Conservation (phyloP, 2,329 filamentous ascomycete species). For the Microcyclospora pomicola region DNA sequence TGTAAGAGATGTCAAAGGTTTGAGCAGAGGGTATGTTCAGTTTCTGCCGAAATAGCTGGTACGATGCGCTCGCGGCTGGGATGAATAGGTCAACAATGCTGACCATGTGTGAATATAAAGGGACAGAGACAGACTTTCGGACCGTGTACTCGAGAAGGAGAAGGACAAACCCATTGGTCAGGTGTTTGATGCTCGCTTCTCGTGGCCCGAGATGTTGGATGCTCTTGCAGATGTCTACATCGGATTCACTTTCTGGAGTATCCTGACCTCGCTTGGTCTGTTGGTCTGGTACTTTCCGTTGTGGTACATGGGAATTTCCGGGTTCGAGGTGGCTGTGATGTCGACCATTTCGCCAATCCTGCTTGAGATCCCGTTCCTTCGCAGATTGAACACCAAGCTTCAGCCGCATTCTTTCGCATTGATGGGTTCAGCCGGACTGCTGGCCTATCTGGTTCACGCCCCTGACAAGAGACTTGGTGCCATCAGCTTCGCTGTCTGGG, state of each 20-base stretch:
- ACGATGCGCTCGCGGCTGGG: slow-evolving; percentile 31
- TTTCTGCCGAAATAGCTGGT: slow-evolving; percentile 76
- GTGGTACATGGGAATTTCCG: slow-evolving; percentile 98
- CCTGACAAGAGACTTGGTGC: slow-evolving; percentile 66
- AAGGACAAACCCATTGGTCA: slow-evolving; percentile 61
- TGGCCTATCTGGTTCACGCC: slow-evolving; percentile 61
- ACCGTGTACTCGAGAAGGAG: slow-evolving; percentile 24
- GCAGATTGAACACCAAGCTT: slow-evolving; percentile 51
- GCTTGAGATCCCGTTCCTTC: slow-evolving; percentile 56
- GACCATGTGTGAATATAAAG: slow-evolving; percentile 9
- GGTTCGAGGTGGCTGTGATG: slow-evolving; percentile 85
- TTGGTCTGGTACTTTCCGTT: slow-evolving; percentile 96
- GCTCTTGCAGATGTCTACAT: slow-evolving; percentile 71
- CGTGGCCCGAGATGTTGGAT: slow-evolving; percentile 61
- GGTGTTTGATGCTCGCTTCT: slow-evolving; percentile 58
- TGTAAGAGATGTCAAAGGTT: slow-evolving; percentile 75
- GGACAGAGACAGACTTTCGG: slow-evolving; percentile 16
- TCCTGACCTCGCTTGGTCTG: slow-evolving; percentile 76
- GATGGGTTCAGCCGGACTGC: slow-evolving; percentile 62
- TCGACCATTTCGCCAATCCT: slow-evolving; percentile 67
- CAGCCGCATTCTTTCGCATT: slow-evolving; percentile 56
- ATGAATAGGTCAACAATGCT: neutral
- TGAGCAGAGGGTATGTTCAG: slow-evolving; percentile 96
- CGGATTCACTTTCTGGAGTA: slow-evolving; percentile 90
- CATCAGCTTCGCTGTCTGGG: slow-evolving; percentile 66